Percentiles rank a stretch among this genome's conserved stretches.
Evolutionary conservation across 2,329 filamentous ascomycete species (phyloP).

Genomic region (Botrytis porri): DNA sequence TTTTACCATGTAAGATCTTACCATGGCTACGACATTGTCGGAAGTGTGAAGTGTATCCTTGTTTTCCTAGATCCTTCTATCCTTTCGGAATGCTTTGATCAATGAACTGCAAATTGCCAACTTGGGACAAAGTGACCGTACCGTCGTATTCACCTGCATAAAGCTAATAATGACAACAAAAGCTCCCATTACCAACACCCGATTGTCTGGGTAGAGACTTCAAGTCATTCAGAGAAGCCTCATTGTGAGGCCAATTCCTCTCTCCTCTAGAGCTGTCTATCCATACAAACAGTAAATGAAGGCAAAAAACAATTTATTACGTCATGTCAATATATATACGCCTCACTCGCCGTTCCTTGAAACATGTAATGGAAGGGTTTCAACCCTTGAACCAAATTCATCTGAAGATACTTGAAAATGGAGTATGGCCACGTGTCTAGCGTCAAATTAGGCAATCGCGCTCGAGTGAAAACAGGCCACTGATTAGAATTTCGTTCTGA

Average conservation of each 20-base stretch:
- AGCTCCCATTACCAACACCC: no score
- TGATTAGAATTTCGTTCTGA: background rate
- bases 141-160: no score
- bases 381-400: background rate
- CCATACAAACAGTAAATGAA: background rate
- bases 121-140: background rate
- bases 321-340: background rate
- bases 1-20: no score
- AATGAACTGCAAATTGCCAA: background rate
- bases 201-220: background rate
- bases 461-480: slow-evolving; percentile 2
- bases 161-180: background rate
- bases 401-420: slow-evolving; percentile 12
- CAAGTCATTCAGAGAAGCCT: background rate
- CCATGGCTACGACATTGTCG: no score
- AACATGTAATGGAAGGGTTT: background rate
- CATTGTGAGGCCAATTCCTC: background rate
- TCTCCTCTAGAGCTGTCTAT: no score
- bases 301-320: background rate
- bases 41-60: background rate
- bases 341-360: background rate
- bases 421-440: slow-evolving; percentile 16
- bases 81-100: background rate
- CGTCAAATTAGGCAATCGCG: slow-evolving; percentile 5
- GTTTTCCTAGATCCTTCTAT: background rate